Conservation (phyloP, 768 basidiomycete species). For the Amylocystis lapponica region DNA sequence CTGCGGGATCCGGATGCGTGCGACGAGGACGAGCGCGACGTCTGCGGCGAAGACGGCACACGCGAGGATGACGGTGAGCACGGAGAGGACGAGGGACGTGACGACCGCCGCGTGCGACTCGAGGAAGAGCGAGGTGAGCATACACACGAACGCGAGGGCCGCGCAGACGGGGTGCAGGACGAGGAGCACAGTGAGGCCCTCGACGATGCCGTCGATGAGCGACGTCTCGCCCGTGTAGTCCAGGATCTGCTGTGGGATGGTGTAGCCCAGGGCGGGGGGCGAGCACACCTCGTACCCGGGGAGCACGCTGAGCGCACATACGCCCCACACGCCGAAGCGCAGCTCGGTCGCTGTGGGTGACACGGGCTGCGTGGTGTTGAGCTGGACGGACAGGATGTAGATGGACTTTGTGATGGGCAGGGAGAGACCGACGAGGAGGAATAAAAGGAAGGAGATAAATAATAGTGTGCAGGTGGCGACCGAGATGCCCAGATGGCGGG, state of each 20-base stretch:
- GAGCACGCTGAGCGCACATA: constrained; percentile 49
- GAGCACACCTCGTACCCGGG: constrained; percentile 46
- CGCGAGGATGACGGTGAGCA: constrained; percentile 50
- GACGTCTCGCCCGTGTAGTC: constrained; percentile 38
- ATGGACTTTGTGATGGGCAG: constrained; percentile 68
- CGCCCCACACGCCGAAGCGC: constrained; percentile 79
- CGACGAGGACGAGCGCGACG: constrained; percentile 52
- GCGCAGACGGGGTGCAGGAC: constrained; percentile 66
- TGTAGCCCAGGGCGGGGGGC: constrained; percentile 65
- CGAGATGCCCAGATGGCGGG: constrained; percentile 41
- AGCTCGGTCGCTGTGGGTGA: constrained; percentile 55
- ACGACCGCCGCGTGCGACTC: constrained; percentile 51
- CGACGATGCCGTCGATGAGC: constrained; percentile 43
- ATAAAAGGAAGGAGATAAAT: constrained; percentile 59
- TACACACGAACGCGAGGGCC: constrained; percentile 48
- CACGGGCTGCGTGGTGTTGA: constrained; percentile 24
- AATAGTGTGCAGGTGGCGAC: constrained; percentile 44
- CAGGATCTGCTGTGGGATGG: constrained; percentile 37
- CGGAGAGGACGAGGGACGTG: constrained; percentile 49
- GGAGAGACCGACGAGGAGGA: constrained; percentile 71
- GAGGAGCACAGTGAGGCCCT: constrained; percentile 43
- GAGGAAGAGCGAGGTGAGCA: constrained; percentile 53
- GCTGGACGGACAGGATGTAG: constrained; percentile 41
- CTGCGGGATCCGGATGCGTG: constrained; percentile 36
- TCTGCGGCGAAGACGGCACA: constrained; percentile 57